A percentile compares a stretch with the other conserved stretches of the same genome.
phyloP scores from a whole-genome alignment of 2,329 filamentous ascomycete genomes.

The Onygenales sp. region DNA sequence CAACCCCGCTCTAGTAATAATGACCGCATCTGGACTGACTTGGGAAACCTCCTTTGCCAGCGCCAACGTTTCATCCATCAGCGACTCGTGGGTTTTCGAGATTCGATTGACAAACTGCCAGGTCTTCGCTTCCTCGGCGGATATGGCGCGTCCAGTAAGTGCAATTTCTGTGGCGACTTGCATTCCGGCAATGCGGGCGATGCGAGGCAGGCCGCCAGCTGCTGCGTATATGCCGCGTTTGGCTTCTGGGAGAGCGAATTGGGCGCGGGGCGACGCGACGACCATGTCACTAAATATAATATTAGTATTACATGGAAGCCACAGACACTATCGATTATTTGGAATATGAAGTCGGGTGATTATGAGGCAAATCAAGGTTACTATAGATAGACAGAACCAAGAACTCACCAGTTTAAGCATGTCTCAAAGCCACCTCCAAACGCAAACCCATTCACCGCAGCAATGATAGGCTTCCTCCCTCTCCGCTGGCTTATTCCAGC shows the following conservation, averaged over 20 bases:
- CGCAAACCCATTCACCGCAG: constrained; percentile 68
- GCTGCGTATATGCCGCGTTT: constrained; percentile 60
- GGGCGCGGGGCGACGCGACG: constrained; percentile 47
- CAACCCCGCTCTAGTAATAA: constrained; percentile 59
- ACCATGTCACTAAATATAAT: constrained; percentile 59
- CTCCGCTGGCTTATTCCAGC: constrained; percentile 45
- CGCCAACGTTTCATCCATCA: constrained; percentile 62
- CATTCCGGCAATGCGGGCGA: constrained; percentile 57
- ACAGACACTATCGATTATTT: no score
- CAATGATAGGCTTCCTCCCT: constrained; percentile 64
- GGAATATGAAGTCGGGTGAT: no score
- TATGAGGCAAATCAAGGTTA: not conserved
- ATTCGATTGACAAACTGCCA: constrained; percentile 62
- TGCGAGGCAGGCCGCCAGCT: constrained; percentile 59
- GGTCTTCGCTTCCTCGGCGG: constrained; percentile 47
- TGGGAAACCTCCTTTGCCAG: constrained; percentile 51
- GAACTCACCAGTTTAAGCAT: constrained; percentile 69
- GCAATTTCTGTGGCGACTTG: constrained; percentile 65
- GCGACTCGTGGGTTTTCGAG: constrained; percentile 56
- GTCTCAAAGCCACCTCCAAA: constrained; percentile 73
- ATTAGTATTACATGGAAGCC: not conserved
- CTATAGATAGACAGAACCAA: constrained; percentile 3
- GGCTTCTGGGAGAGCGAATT: constrained; percentile 63
- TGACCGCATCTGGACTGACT: constrained; percentile 64
- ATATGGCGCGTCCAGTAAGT: constrained; percentile 52